These are phyloP conservation scores for Hypocreales sp. DNA, from an alignment of 2,329 filamentous ascomycete genomes.

Conservation along the genomic window DNA sequence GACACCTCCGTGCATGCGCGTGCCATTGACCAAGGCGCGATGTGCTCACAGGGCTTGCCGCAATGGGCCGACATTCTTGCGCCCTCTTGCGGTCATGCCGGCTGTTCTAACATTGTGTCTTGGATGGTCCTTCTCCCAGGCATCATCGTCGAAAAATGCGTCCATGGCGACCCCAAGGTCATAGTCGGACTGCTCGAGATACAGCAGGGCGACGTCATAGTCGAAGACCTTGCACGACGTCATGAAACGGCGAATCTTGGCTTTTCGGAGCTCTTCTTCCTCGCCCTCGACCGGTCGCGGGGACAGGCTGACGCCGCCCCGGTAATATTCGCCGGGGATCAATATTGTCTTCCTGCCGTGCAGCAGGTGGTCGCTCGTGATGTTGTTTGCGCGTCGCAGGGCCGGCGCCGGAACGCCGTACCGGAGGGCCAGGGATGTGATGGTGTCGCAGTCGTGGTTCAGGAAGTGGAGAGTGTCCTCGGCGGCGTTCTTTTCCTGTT, in stretches of 20 bases:
- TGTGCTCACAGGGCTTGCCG: conserved; percentile 12
- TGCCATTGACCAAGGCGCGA: not conserved
- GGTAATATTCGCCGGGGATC: conserved; percentile 57
- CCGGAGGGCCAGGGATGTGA: conserved; percentile 52
- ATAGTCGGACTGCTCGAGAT: conserved; percentile 55
- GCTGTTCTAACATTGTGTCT: no score
- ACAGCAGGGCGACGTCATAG: conserved; percentile 61
- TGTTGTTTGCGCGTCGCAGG: conserved; percentile 50
- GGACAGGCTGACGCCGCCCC: conserved; percentile 49
- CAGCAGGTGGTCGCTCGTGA: conserved; percentile 58
- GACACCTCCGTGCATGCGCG: no score
- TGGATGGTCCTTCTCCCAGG: conserved; percentile 59
- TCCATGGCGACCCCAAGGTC: conserved; percentile 49
- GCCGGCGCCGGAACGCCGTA: conserved; percentile 52
- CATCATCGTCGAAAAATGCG: conserved; percentile 54
- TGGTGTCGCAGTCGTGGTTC: conserved; percentile 49
- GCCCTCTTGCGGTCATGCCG: conserved; percentile 13
- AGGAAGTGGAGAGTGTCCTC: conserved; percentile 63
- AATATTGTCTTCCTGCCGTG: conserved; percentile 52
- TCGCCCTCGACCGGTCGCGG: conserved; percentile 59
- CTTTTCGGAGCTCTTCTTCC: conserved; percentile 56
- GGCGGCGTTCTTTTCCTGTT: conserved; percentile 23
- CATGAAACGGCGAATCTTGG: conserved; percentile 63
- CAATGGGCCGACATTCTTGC: conserved; percentile 15
- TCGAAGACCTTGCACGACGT: conserved; percentile 61